Evolutionary conservation across 129 eudicot genomes (phyloP), one percentile per base, ranked within the genome.

Genomic region (Dittrichia graveolens): DNA sequence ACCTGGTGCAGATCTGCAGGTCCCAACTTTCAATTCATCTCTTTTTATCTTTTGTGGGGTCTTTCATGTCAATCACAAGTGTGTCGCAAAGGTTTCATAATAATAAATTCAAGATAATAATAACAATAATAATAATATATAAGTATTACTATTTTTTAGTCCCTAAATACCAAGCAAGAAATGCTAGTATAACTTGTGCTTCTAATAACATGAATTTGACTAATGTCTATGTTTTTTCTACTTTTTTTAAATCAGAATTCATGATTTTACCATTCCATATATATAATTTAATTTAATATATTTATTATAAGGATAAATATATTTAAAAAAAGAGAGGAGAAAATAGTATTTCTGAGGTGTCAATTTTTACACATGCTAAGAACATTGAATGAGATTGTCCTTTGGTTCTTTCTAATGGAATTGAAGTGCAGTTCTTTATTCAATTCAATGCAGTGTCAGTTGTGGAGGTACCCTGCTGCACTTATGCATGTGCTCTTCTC

Each of bases 341-440:
- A 24, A 24, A 24, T 24, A 24, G 0, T 24, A 24, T 24, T 24
- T 24, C 2, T 24, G 31, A 24, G 31, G 31, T 24, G 53, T 73
- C 8, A 61, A 61, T 49, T 10, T 10, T 15, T 59, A 70, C 61
- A 74, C 41, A 46, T 61, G 59, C 13, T 65, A 16, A 39, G 12
- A 75, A 18, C 65, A 67, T 67, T 76, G 73, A 65, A 53, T 75
- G 57, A 75, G 47, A 34, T 35, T 59, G 77, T 75, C 60, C 72
- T 75, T 72, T 72, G 66, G 58, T 56, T 7, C 58, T 43, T 71
- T 44, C 70, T 15, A 65, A 71, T 40, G 53, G 53, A 54, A 70
- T 64, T 68, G 47, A 4, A 49, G 61, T 50, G 73, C 63, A 61
- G 46, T 67, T 70, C 11, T 58, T 55, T 31, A 41, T 40, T 71